Evolutionary conservation across 257 asterid species (phyloP), one percentile per base, ranked within the genome.

Genomic region (Dorcoceras hygrometricum): DNA sequence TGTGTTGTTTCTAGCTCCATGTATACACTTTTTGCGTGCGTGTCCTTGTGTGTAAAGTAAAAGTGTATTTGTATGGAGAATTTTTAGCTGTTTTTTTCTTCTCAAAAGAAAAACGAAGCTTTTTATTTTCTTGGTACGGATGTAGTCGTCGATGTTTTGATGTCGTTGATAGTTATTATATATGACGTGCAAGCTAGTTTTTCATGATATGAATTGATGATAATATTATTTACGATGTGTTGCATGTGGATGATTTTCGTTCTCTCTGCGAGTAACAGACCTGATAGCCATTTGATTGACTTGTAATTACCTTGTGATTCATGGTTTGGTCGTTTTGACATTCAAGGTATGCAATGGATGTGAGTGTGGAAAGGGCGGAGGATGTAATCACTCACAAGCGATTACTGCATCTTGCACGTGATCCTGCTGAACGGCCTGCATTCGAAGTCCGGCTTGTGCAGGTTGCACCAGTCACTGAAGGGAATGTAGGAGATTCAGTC

Each of bases 361-460:
- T 94, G 79, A 93, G 90, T 68, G 90, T 88, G 50, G 97, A 93
- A 77, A 90, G 97, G 67, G 96, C 97, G 27, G 97, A 88, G 72
- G 99, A 94, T 80, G 99, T 94, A 76, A 89, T 94, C 50, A 85
- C 84, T 10, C 99, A 93, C 86, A 90, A 79, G 80, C 75, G 89
- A 20, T 76, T 93, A 76, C 81, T 93, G 83, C 86, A 85, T 29
- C 89, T 90, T 63, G 99, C 99, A 3, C 78, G 74, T 50, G 96
- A 90, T 88, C 95, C 97, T 25, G 89, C 85, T 57, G 87, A 86
- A 76, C 81, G 95, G 73, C 99, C 97, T 19, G 99, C 81, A 25
- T 82, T 93, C 51, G 99, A 93, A 75, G 97, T 93, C 65, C 94
- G 97, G 48, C 87, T 88, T 63, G 99, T 93, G 63, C 99, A 93